Evolutionary conservation across 1,284 basidiomycete genomes (phyloP).

Genomic region (Rhodotorula sp.): DNA sequence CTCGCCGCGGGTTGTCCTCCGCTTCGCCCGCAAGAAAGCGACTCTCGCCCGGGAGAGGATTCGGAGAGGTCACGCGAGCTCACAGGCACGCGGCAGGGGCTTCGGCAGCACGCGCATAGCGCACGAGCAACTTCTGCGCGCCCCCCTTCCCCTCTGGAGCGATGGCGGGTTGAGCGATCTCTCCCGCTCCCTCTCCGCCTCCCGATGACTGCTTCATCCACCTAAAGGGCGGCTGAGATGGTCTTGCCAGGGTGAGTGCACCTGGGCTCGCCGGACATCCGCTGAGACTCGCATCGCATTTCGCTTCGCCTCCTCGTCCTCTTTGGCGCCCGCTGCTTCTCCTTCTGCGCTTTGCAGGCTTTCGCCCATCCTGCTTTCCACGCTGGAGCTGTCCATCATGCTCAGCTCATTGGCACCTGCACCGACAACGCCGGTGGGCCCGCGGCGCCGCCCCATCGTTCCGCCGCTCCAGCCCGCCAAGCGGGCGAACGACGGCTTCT

Average conservation of each 20-base stretch:
- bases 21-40: neutral
- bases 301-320: neutral
- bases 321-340: neutral
- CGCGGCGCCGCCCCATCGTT: no score
- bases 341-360: neutral
- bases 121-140: neutral
- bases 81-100: neutral
- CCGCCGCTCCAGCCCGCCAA: neutral
- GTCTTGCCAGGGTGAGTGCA: no score
- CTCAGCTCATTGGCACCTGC: no score
- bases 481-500: slow-evolving; percentile 15
- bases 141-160: neutral
- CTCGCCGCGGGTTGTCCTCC: neutral
- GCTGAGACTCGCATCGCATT: neutral
- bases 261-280: neutral
- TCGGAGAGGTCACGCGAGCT: neutral
- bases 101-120: neutral
- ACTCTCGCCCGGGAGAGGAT: neutral
- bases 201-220: neutral
- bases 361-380: no score
- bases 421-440: neutral
- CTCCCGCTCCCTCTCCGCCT: neutral
- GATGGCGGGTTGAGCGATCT: neutral
- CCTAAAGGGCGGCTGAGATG: neutral
- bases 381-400: no score